These are phyloP conservation scores for Rickenella mellea DNA, from an alignment of 768 basidiomycete species.

Conservation along the genomic window DNA sequence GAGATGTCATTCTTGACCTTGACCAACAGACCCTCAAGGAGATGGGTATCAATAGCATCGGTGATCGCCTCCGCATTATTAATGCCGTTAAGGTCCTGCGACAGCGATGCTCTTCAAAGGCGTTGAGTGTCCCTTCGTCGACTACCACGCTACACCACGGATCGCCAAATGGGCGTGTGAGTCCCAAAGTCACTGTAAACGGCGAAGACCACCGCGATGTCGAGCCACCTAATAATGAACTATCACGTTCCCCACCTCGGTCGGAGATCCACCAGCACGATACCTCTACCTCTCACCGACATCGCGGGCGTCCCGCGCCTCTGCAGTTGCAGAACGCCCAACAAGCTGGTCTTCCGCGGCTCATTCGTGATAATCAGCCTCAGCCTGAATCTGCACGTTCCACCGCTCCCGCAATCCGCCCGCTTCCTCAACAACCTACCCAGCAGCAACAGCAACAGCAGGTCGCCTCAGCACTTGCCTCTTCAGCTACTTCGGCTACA, in stretches of 20 bases:
- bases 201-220: constrained; percentile 14
- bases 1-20: constrained; percentile 84
- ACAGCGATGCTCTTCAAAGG: constrained; percentile 31
- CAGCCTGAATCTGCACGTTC: constrained; percentile 40
- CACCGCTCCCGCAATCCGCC: constrained; percentile 15
- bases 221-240: constrained; percentile 7
- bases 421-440: constrained; percentile 18
- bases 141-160: constrained; percentile 10
- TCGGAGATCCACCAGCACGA: constrained; percentile 10
- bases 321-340: constrained; percentile 54
- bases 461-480: constrained; percentile 19
- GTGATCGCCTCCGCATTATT: constrained; percentile 82
- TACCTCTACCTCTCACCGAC: constrained; percentile 27
- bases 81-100: constrained; percentile 77
- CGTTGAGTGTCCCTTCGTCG: neutral
- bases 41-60: constrained; percentile 83
- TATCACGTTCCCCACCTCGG: constrained; percentile 1
- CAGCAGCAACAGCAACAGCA: constrained; percentile 22
- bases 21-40: constrained; percentile 84
- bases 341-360: constrained; percentile 58
- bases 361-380: constrained; percentile 50
- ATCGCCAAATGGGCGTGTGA: constrained; percentile 5
- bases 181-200: constrained; percentile 9
- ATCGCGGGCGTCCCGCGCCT: constrained; percentile 65
- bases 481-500: constrained; percentile 39